Percentiles rank a stretch among this genome's conserved stretches.
phyloP scores from a whole-genome alignment of 306 rosid species.

The Castanea crenata region DNA sequence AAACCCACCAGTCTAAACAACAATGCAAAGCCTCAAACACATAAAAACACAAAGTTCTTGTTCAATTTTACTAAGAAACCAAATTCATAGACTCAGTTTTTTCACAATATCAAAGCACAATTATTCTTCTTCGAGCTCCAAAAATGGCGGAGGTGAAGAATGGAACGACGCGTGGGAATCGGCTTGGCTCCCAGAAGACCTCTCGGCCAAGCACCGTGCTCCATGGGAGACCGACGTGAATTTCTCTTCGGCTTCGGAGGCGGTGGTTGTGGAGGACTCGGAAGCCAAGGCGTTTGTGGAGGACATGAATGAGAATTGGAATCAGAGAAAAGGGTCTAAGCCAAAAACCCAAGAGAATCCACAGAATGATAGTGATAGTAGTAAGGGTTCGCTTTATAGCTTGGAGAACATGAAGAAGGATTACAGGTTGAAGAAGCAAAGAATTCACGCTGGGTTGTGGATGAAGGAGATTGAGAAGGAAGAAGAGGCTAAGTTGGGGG shows the following conservation, averaged over 20 bases:
- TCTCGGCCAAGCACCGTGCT: conserved; percentile 48
- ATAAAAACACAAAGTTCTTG: conserved; percentile 9
- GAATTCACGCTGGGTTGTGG: conserved; percentile 87
- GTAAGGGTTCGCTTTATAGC: conserved; percentile 52
- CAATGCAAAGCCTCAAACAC: conserved; percentile 52
- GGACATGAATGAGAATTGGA: conserved; percentile 91
- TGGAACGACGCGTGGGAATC: conserved; percentile 97
- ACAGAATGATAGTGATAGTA: conserved; percentile 5
- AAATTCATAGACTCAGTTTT: conserved; percentile 8
- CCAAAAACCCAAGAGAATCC: conserved; percentile 31
- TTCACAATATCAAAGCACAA: conserved; percentile 3
- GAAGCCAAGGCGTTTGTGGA: conserved; percentile 87
- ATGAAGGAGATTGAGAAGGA: conserved; percentile 88
- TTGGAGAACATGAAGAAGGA: conserved; percentile 85
- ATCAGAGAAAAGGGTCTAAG: conserved; percentile 53
- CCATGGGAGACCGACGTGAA: conserved; percentile 86
- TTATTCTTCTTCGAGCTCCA: conserved; percentile 20
- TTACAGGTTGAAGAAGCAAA: conserved; percentile 84
- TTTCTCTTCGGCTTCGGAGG: conserved; percentile 40
- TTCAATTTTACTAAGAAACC: conserved; percentile 12
- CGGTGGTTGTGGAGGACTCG: conserved; percentile 45
- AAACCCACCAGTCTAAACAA: not conserved
- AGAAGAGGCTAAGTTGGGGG: conserved; percentile 80
- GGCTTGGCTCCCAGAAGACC: conserved; percentile 90
- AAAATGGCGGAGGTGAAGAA: conserved; percentile 56